A percentile compares a stretch with the other conserved stretches of the same genome.
phyloP scores from a whole-genome alignment of 208 protist species.

The Sergeia podlipaevii region DNA sequence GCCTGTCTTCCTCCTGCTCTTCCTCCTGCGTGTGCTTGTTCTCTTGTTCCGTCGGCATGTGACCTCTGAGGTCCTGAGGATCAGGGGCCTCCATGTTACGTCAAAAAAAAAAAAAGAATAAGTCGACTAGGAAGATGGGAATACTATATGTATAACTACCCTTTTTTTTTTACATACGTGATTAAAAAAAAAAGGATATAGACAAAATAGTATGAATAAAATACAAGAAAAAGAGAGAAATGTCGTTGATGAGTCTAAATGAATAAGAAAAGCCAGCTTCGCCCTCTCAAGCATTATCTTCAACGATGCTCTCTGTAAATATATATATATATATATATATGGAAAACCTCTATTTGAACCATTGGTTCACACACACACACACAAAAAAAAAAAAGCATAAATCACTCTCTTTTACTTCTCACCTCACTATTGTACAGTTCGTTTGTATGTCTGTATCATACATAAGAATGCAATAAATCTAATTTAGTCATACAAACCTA shows the following conservation, averaged over 20 bases:
- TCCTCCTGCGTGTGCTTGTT: neutral
- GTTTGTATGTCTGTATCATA: too few species aligned
- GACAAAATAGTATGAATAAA: too few species aligned
- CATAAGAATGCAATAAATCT: too few species aligned
- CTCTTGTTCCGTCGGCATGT: neutral
- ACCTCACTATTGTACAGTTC: too few species aligned
- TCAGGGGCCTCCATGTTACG: neutral
- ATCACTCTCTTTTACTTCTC: too few species aligned
- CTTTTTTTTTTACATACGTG: neutral
- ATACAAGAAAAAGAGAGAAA: conserved; percentile 1
- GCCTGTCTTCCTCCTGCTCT: neutral
- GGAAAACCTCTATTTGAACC: too few species aligned
- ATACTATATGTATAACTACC: neutral
- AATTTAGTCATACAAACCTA: too few species aligned
- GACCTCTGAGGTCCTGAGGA: neutral
- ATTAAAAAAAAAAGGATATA: conserved; percentile 5
- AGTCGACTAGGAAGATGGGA: neutral
- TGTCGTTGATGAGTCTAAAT: neutral
- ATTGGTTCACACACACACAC: too few species aligned
- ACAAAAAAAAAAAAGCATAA: too few species aligned
- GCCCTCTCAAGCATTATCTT: neutral
- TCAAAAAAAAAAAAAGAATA: neutral
- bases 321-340: too few species aligned
- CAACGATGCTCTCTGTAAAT: too few species aligned
- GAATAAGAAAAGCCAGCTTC: neutral